Evolutionary conservation across 1,284 basidiomycete genomes (phyloP), one percentile per base, ranked within the genome.

Genomic region (Cryptococcus amylolentus): DNA sequence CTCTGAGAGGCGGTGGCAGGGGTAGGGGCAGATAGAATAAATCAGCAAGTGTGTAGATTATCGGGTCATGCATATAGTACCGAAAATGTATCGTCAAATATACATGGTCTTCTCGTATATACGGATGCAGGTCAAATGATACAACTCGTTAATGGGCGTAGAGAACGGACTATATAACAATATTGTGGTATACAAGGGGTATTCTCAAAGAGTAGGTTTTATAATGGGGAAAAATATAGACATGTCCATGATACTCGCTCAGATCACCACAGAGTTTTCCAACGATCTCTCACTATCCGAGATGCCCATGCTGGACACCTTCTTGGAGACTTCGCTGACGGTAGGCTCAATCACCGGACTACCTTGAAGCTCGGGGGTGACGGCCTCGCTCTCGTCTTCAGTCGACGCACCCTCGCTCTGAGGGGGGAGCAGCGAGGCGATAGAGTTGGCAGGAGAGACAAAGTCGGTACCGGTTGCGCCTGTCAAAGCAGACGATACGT

Each of bases 1-100:
- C 89, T 14, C 73, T 94, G 65, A 83, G 91, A 67, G 90, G 89
- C 31, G 82, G 91, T 63, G 90, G 91, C 37, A 81, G 89, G 58
- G 68, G 68, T 45, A 66, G 61, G 65, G 60, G 60, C 44, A 49
- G 63, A 65, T 65, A 23, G 49, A 54, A 5, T 13, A 26, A 42
- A 23, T 14, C 41, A 16, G 9, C 41, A 42, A 27, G 18, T 27
- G 18, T 27, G 18, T 45, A 28, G 43, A 13, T 23, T 23, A 13
- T 5, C 20, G 14, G 27, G 43, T 14, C 23, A 46, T 46, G 45
- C 45, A 46, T 46, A 28, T 27, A 28, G 31, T 35, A 35, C 31
- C 31, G 31, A 35, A 35, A 10, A 7, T 35, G 31, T 35, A 6
- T 35, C 31, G 6, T 35, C 31, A 35, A 35, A 35, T 35, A 10